Percentiles rank a stretch among this genome's conserved stretches.
phyloP scores from a whole-genome alignment of 1,284 basidiomycete genomes.

The Cryptococcus neoformans region DNA sequence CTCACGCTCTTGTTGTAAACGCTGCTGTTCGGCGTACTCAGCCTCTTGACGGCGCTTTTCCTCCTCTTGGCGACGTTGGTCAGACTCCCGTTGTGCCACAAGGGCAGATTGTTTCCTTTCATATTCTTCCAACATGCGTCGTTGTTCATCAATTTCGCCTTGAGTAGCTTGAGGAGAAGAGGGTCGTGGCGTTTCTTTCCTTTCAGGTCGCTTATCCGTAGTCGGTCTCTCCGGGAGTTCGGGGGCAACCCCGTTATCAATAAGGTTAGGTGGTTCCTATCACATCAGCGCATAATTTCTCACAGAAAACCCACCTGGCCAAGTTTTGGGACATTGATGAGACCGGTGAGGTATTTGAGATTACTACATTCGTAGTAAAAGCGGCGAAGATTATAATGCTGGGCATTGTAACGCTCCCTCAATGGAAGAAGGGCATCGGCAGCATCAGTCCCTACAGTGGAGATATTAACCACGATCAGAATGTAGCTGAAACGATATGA shows the following conservation, averaged over 20 bases:
- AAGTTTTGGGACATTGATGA: constrained; percentile 95
- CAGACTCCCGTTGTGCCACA: constrained; percentile 72
- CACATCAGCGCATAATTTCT: constrained; percentile 3
- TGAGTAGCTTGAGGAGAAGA: constrained; percentile 65
- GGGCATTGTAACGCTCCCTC: constrained; percentile 75
- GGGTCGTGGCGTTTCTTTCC: constrained; percentile 58
- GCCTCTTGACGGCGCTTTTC: constrained; percentile 75
- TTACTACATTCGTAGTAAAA: constrained; percentile 99
- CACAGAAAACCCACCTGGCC: constrained; percentile 61
- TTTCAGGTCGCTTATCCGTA: constrained; percentile 49
- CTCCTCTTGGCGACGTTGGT: constrained; percentile 74
- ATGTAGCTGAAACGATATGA: background rate
- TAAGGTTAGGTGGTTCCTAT: constrained; percentile 89
- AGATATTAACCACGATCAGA: constrained; percentile 5
- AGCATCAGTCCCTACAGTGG: constrained; percentile 70
- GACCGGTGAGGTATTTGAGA: constrained; percentile 88
- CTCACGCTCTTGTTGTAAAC: constrained; percentile 67
- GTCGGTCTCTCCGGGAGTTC: constrained; percentile 84
- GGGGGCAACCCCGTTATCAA: constrained; percentile 75
- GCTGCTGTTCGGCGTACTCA: constrained; percentile 71
- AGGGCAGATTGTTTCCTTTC: constrained; percentile 90
- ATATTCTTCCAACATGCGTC: constrained; percentile 92
- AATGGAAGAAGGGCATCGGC: constrained; percentile 81
- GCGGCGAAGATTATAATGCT: constrained; percentile 86
- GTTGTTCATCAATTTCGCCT: constrained; percentile 85